Evolutionary conservation across 2,329 filamentous ascomycete species (phyloP).

Genomic region (Fusarium piperis): DNA sequence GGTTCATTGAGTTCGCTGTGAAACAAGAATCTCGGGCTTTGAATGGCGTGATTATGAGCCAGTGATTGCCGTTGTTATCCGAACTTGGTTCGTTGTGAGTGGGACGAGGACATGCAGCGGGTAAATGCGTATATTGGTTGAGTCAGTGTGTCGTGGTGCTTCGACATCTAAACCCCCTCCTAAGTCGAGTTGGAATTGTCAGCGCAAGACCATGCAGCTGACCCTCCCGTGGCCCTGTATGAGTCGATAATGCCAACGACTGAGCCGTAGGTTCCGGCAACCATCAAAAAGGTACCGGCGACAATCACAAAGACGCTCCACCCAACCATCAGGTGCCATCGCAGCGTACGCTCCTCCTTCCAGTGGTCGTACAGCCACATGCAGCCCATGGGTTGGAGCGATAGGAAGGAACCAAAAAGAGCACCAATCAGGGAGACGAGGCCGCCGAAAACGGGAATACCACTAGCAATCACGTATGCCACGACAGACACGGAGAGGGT

Average conservation of each 20-base stretch:
- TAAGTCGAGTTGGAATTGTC: constrained; percentile 51
- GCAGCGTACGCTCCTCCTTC: not conserved
- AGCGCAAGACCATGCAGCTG: constrained; percentile 53
- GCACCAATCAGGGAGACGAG: constrained; percentile 41
- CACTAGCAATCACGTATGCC: constrained; percentile 39
- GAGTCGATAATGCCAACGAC: constrained; percentile 46
- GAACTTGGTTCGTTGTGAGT: not conserved
- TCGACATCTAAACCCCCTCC: not conserved
- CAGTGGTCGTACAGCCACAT: constrained; percentile 43
- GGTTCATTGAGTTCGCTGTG: not conserved
- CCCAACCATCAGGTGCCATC: not conserved
- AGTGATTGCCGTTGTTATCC: not conserved
- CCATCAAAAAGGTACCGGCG: constrained; percentile 49
- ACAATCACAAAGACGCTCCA: constrained; percentile 11
- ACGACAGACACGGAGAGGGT: constrained; percentile 31
- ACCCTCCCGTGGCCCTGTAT: constrained; percentile 47
- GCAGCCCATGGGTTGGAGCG: constrained; percentile 40
- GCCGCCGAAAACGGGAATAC: constrained; percentile 33
- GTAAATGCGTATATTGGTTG: not conserved
- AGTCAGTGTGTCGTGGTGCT: not conserved
- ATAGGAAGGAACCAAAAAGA: constrained; percentile 39
- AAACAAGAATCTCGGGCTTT: not conserved
- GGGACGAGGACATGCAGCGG: not conserved
- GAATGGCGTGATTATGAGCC: constrained; percentile 1
- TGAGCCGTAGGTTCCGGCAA: constrained; percentile 56